These are phyloP conservation scores for Ophiostoma sp. DNA, from an alignment of 2,329 filamentous ascomycete genomes.

Conservation along the genomic window DNA sequence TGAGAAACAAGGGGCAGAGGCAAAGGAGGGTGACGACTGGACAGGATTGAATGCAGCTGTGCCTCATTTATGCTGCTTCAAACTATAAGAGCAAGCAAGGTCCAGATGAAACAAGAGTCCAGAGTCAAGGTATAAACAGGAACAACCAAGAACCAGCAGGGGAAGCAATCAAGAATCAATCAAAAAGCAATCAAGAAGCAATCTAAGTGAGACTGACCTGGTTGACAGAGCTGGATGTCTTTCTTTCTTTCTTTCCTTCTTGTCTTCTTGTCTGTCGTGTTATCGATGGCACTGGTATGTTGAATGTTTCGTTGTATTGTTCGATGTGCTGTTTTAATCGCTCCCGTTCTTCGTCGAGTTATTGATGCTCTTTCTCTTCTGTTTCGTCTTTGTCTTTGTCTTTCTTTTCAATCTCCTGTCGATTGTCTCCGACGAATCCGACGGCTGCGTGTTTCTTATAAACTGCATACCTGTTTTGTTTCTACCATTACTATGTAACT, in stretches of 20 bases:
- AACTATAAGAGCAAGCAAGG: neutral
- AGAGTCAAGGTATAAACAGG: neutral
- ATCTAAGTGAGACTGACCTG: neutral
- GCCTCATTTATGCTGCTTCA: neutral
- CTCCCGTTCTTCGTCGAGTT: neutral
- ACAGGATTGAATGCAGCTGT: neutral
- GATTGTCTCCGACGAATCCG: neutral
- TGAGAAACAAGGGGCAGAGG: slow-evolving; percentile 9
- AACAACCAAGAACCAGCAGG: neutral
- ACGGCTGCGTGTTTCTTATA: slow-evolving; percentile 1
- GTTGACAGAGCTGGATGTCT: neutral
- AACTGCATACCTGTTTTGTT: neutral
- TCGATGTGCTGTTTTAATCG: neutral
- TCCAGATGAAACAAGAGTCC: neutral
- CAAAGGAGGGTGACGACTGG: slow-evolving; percentile 1
- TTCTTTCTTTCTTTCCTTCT: neutral
- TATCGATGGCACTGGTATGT: neutral
- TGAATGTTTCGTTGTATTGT: neutral
- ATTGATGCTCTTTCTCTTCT: neutral
- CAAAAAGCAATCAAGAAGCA: no score
- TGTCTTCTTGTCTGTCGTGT: no score
- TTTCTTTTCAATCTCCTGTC: neutral
- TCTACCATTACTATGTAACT: neutral
- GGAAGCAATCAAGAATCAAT: neutral
- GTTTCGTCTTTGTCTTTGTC: neutral